phyloP scores from a whole-genome alignment of 805 yeast species.

The Metschnikowia shivogae region DNA sequence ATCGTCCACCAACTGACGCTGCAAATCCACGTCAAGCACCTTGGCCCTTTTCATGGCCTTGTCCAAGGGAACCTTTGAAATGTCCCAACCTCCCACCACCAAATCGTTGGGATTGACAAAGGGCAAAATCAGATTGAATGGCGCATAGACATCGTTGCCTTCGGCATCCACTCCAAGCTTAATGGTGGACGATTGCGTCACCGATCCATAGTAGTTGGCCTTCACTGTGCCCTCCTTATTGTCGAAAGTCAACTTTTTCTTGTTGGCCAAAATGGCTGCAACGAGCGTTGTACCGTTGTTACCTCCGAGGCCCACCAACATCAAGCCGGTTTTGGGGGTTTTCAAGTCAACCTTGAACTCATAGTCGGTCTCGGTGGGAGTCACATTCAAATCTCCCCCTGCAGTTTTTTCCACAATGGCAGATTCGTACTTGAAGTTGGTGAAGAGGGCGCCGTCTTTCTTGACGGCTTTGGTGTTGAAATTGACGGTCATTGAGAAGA shows the following conservation, averaged over 20 bases:
- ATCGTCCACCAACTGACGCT: slow-evolving; percentile 63
- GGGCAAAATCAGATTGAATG: slow-evolving; percentile 86
- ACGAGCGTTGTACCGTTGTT: slow-evolving; percentile 92
- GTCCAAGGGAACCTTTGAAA: slow-evolving; percentile 63
- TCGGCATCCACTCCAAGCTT: slow-evolving; percentile 78
- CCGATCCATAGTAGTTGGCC: slow-evolving; percentile 89
- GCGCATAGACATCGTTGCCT: slow-evolving; percentile 87
- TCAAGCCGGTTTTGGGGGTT: slow-evolving; percentile 80
- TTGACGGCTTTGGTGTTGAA: slow-evolving; percentile 40
- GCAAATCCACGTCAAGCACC: slow-evolving; percentile 83
- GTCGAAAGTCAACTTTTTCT: slow-evolving; percentile 68
- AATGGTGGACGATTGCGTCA: slow-evolving; percentile 86
- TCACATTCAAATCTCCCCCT: slow-evolving; percentile 56
- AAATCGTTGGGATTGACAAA: slow-evolving; percentile 87
- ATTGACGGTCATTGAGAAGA: slow-evolving; percentile 14
- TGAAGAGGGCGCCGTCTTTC: slow-evolving; percentile 48
- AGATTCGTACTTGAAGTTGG: slow-evolving; percentile 69
- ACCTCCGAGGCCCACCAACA: slow-evolving; percentile 95
- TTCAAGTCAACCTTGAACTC: slow-evolving; percentile 81
- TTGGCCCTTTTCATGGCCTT: slow-evolving; percentile 81
- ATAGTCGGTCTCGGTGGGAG: slow-evolving; percentile 68
- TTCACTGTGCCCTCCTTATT: slow-evolving; percentile 72
- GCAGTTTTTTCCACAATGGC: slow-evolving; percentile 58
- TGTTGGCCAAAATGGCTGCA: slow-evolving; percentile 83
- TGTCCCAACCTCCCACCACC: slow-evolving; percentile 94